These are phyloP conservation scores for Globisporangium alternatum DNA, from an alignment of 352 stramenopile species.

Conservation along the genomic window DNA sequence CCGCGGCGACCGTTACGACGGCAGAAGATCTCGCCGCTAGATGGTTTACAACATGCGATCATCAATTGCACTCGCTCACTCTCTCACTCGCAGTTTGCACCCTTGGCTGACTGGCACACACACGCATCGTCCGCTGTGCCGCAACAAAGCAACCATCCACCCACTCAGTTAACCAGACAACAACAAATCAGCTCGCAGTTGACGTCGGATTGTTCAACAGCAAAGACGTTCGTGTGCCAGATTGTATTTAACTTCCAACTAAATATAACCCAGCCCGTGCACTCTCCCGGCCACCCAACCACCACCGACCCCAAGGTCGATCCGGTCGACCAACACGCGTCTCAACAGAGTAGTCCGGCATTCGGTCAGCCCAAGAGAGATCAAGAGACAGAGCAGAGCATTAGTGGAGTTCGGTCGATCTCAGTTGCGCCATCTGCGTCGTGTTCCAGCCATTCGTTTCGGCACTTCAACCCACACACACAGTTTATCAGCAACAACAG, in stretches of 20 bases:
- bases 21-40: constrained; percentile 37
- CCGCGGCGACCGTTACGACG: constrained; percentile 48
- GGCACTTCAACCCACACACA: constrained; percentile 6
- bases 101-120: neutral
- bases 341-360: neutral
- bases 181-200: neutral
- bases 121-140: neutral
- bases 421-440: constrained; percentile 1
- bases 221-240: constrained; percentile 29
- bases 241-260: constrained; percentile 56
- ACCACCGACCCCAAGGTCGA: constrained; percentile 4
- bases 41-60: neutral
- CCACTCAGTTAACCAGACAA: constrained; percentile 1
- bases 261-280: constrained; percentile 63
- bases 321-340: neutral
- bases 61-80: neutral
- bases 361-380: neutral
- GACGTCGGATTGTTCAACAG: constrained; percentile 3
- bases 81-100: neutral
- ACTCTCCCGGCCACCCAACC: constrained; percentile 11
- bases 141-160: neutral
- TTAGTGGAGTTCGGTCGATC: neutral
- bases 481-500: constrained; percentile 6
- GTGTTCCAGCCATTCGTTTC: constrained; percentile 1
- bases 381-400: neutral